Evolutionary conservation across 2,329 filamentous ascomycete genomes (phyloP), one percentile per base, ranked within the genome.

Genomic region (Dothistroma pini): DNA sequence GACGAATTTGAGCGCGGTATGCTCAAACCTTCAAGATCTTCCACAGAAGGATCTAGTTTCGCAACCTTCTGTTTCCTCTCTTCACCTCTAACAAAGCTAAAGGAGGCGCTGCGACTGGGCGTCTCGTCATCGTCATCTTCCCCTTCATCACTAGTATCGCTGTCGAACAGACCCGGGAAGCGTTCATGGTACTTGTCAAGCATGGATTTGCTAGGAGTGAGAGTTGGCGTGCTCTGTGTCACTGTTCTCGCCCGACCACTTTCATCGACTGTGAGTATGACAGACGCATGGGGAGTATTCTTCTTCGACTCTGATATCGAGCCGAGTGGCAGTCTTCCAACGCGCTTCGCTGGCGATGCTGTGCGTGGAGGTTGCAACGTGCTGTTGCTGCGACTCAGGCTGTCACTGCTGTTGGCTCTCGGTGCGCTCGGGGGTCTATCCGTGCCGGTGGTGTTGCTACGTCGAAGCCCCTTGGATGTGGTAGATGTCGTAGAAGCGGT

Each of bases 311-410:
- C 80, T 3, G 79, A 78, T 14, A 82, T 81, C 8, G 78, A 74
- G 38, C 75, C 75, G 2, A 81, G 72, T 16, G 75, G 75, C 1
- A 74, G 71, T 55, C 65, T 70, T 35, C 75, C 77, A 60, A 75
- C 71, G 9, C 79, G 74, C 68, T 82, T 82, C 22, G 81, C 61
- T 0, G 80, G 80, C 16, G 80, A 82, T 2, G 77, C 74, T 34
- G 76, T 76, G 12, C 79, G 75, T 44, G 77, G 75, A 22, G 79
- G 75, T 41, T 75, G 72, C 58, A 62, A 68, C 61, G 68, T 53
- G 35, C 66, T 72, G 55, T 66, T 70, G 61, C 68, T 72, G 4
- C 70, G 49, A 29, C 63, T 57, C 52, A 65, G 4, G 71, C 57
- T 5, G 63, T 54, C 12, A 66, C 66, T 47, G 44, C 53, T 50